Base-by-base conservation (phyloP, 495 filamentous ascomycete species). In the Xylaria intraflava region DNA sequence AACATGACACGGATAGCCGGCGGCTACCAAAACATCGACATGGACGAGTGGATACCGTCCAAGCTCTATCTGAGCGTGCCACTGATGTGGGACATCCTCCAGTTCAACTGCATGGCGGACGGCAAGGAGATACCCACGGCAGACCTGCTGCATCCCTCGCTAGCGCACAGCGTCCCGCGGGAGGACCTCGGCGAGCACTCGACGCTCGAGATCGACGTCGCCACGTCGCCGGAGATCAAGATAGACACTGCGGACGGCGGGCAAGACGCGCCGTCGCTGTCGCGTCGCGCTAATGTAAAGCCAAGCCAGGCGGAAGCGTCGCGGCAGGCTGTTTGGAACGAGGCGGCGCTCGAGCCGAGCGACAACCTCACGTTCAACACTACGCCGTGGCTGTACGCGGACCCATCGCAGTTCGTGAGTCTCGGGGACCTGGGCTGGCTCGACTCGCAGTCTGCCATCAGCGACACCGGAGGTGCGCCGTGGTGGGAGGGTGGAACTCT, bases 21-120 rank as follows among this genome's bases (percentile, higher is more conserved):
- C 22, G 72, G 72, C n/a, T 66, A 71, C 0, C 66, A 74, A 12
- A 67, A 65, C 16, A 62, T 74, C 17, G 69, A 74, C 31, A 65
- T 55, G 33, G 56, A 71, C 46, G 69, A 74, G 36, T 76, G 72
- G 72, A 69, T 69, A 24, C 72, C 72, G 1, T 70, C 69, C 22
- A 74, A 72, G 36, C 74, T 76, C 23, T 68, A 73, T 57, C 69
- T 75, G n/a, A 76, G 70, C 41, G 70, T 76, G 14, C 70, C 72
- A n/a, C 43, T 76, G n/a, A 76, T 76, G 72, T 76, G 72, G 72
- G 72, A 74, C 29, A 60, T 73, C 17, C 65, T 76, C 8, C 70
- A 74, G 48, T 61, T 76, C 49, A 73, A 70, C 50, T 68, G 62
- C 29, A 62, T 60, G 12, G 29, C 33, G 5, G 51, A 54, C 35